Percentiles rank a stretch among this genome's conserved stretches.
Conservation (phyloP, 768 basidiomycete species). For the Cyathus striatus region DNA sequence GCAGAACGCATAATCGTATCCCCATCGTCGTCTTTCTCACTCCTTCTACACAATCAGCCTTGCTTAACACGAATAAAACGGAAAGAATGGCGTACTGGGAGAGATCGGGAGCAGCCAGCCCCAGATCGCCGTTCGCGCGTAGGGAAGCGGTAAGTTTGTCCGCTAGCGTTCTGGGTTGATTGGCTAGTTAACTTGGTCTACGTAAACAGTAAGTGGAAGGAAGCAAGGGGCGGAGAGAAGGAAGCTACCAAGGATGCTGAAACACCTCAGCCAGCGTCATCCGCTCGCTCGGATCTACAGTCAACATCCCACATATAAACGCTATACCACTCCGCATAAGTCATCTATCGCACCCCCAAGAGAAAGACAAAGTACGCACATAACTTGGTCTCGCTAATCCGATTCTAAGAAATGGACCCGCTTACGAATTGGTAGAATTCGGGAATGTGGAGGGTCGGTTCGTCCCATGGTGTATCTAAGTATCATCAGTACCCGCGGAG, state of each 20-base stretch:
- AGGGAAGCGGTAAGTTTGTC: conserved; percentile 67
- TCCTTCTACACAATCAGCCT: no score
- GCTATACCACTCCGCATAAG: no score
- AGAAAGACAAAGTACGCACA: conserved; percentile 43
- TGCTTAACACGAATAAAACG: no score
- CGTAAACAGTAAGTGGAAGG: no score
- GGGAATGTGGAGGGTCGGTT: conserved; percentile 72
- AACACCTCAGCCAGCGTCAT: conserved; percentile 49
- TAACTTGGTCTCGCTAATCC: conserved; percentile 50
- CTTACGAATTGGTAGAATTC: conserved; percentile 77
- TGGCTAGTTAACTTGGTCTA: conserved; percentile 70
- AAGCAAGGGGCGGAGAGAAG: no score
- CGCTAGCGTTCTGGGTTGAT: conserved; percentile 51
- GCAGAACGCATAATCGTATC: conserved; percentile 58
- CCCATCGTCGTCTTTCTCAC: conserved; percentile 44
- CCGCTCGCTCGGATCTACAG: conserved; percentile 62
- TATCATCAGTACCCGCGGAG: not conserved
- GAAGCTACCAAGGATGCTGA: conserved; percentile 69
- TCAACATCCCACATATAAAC: conserved; percentile 69
- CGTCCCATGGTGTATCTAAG: conserved; percentile 96
- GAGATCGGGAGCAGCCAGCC: conserved; percentile 65
- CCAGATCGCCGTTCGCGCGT: conserved; percentile 68
- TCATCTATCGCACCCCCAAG: no score
- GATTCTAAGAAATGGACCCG: conserved; percentile 80
- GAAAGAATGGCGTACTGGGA: conserved; percentile 19